Conservation (phyloP, 176 grass and related monocot genomes). For the Cenchrus purpureus region DNA sequence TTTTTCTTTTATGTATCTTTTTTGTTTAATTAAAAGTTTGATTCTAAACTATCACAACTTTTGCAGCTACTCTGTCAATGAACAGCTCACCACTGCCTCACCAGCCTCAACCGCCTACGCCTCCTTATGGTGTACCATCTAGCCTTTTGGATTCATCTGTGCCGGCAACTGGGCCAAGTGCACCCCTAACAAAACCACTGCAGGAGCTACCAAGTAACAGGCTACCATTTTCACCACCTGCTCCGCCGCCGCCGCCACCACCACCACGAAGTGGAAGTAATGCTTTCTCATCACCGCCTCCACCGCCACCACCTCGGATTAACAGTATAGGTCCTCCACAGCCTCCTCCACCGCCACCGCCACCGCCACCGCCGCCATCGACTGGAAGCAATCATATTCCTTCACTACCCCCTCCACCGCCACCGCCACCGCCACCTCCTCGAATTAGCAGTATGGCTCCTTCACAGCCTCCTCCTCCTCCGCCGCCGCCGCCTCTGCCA, state of each 20-base stretch:
- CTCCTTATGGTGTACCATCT: constrained; percentile 26
- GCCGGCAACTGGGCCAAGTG: constrained; percentile 27
- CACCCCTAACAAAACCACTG: constrained; percentile 15
- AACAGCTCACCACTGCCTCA: constrained; percentile 26
- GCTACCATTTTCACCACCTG: background rate
- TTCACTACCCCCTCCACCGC: background rate
- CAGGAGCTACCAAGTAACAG: constrained; percentile 21
- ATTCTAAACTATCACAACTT: constrained; percentile 36
- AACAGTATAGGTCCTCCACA: background rate
- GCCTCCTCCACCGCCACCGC: background rate
- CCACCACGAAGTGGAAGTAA: constrained; percentile 31
- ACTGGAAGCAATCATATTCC: constrained; percentile 30
- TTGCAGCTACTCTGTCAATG: constrained; percentile 37
- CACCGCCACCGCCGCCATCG: background rate
- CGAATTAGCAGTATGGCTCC: constrained; percentile 12
- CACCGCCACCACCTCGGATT: background rate
- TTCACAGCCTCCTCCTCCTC: background rate
- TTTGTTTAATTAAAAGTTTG: constrained; percentile 26
- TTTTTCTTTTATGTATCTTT: constrained; percentile 9
- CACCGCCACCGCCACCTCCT: constrained; percentile 12
- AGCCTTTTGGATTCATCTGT: constrained; percentile 28
- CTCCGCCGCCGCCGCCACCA: background rate
- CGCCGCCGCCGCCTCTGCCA: constrained; percentile 21
- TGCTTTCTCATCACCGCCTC: background rate
- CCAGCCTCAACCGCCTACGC: background rate